A percentile compares a stretch with the other conserved stretches of the same genome.
Evolutionary conservation across 2,329 filamentous ascomycete species (phyloP).

Genomic region (Thyridium curvatum): DNA sequence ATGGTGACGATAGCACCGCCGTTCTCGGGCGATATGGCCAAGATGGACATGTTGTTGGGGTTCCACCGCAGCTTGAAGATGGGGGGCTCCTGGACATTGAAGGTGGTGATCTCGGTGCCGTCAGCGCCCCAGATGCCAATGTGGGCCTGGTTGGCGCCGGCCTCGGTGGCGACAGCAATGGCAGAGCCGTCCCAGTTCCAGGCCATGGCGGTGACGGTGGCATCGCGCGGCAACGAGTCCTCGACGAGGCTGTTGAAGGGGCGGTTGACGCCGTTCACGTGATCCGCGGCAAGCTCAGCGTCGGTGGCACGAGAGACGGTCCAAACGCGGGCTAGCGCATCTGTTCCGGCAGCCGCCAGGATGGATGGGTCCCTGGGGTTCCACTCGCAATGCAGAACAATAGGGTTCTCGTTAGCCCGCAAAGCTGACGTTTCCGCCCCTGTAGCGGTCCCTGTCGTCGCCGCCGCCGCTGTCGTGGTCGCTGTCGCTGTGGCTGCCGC

Average conservation of each 20-base stretch:
- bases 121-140: slow-evolving; percentile 52
- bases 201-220: slow-evolving; percentile 52
- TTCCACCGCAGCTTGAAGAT: slow-evolving; percentile 59
- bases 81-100: slow-evolving; percentile 53
- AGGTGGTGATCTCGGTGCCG: slow-evolving; percentile 43
- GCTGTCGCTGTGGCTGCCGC: slow-evolving; percentile 24
- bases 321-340: slow-evolving; percentile 66
- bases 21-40: slow-evolving; percentile 51
- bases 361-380: slow-evolving; percentile 58
- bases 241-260: slow-evolving; percentile 44
- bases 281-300: slow-evolving; percentile 31
- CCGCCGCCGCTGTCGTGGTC: slow-evolving; percentile 28
- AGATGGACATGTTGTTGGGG: slow-evolving; percentile 44
- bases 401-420: slow-evolving; percentile 43
- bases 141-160: slow-evolving; percentile 38
- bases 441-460: slow-evolving; percentile 7
- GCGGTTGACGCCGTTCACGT: slow-evolving; percentile 35
- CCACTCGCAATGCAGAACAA: slow-evolving; percentile 64
- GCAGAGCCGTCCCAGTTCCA: slow-evolving; percentile 52
- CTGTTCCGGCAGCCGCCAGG: slow-evolving; percentile 62
- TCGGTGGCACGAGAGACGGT: slow-evolving; percentile 50
- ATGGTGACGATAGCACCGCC: slow-evolving; percentile 49
- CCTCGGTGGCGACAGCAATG: slow-evolving; percentile 53
- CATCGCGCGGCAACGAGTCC: slow-evolving; percentile 42
- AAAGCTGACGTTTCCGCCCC: slow-evolving; percentile 19